Evolutionary conservation across 23 red algal genomes (phyloP), one percentile per base, ranked within the genome.

Genomic region (Gracilaria gracilis): DNA sequence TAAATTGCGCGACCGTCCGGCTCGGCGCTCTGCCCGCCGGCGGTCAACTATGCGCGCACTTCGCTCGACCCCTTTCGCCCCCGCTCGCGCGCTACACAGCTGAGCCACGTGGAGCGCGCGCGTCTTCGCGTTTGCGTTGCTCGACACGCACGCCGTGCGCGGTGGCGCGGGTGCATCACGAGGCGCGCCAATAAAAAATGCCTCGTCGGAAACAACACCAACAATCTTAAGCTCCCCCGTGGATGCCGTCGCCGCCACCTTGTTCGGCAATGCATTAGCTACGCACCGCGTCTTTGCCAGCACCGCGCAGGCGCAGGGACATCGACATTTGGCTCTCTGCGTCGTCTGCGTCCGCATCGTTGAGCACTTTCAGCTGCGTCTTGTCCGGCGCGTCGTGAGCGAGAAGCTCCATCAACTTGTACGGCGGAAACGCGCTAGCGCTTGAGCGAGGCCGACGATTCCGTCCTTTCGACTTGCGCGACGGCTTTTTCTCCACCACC

Each of bases 61-160:
- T n/a, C n/a, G n/a, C n/a, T n/a, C n/a, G n/a, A n/a, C n/a, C n/a
- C n/a, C n/a, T n/a, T n/a, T n/a, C n/a, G n/a, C n/a, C n/a, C n/a
- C n/a, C n/a, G n/a, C n/a, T n/a, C n/a, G n/a, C n/a, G n/a, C n/a
- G n/a, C n/a, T n/a, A n/a, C n/a, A n/a, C n/a, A n/a, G n/a, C n/a
- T 11, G 47, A 77, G 72, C 72, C 72, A 23, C 72, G 50, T 55
- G 29, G 72, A n/a, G n/a, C 72, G 72, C 46, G 69, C 72, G 72
- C 29, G 9, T 31, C 3, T 6, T 29, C 8, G 72, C 47, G 72
- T 29, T 4, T 23, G 72, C 29, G 72, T 77, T 53, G 72, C 50
- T 29, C 72, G 44, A 15, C 44, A 36, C 31, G 59, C 59, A 29
- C 59, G 59, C 5, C 59, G 27, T 24, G 59, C 59, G 59, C 24